These are phyloP conservation scores for Thuja plicata DNA, from an alignment of 83 land plant genomes.

Conservation along the genomic window DNA sequence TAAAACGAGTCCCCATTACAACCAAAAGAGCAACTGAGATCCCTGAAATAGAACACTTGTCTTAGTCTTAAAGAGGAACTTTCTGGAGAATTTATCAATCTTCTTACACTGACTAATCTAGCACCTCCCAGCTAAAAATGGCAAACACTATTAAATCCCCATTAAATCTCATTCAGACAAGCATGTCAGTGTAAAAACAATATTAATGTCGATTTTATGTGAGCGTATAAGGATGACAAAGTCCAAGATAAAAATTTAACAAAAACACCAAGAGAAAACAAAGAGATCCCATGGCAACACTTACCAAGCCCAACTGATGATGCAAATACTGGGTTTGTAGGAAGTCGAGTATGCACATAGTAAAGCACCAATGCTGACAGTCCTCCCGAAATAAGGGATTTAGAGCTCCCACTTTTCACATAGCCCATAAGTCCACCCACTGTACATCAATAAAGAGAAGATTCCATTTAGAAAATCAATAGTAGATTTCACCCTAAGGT, in stretches of 20 bases:
- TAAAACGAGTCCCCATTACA: conserved; percentile 81
- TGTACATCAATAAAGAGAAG: conserved; percentile 20
- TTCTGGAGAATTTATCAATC: background rate
- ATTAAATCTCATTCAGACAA: background rate
- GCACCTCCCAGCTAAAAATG: background rate
- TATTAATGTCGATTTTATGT: background rate
- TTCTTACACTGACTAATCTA: background rate
- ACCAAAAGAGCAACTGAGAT: conserved; percentile 60
- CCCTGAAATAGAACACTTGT: conserved; percentile 29
- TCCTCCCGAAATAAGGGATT: conserved; percentile 66
- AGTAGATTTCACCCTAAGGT: background rate
- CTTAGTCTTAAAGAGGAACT: background rate
- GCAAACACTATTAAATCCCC: background rate
- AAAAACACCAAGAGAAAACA: background rate
- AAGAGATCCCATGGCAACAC: background rate
- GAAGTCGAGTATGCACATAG: conserved; percentile 59
- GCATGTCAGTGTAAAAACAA: background rate
- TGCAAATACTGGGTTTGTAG: conserved; percentile 48
- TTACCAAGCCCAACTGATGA: conserved; percentile 67
- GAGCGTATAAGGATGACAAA: background rate
- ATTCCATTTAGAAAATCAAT: background rate
- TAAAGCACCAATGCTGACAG: conserved; percentile 55
- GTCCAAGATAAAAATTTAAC: background rate
- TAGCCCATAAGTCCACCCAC: conserved; percentile 77
- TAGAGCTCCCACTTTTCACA: conserved; percentile 63